Conservation (phyloP, 2,329 filamentous ascomycete genomes). For the Claviceps monticola region DNA sequence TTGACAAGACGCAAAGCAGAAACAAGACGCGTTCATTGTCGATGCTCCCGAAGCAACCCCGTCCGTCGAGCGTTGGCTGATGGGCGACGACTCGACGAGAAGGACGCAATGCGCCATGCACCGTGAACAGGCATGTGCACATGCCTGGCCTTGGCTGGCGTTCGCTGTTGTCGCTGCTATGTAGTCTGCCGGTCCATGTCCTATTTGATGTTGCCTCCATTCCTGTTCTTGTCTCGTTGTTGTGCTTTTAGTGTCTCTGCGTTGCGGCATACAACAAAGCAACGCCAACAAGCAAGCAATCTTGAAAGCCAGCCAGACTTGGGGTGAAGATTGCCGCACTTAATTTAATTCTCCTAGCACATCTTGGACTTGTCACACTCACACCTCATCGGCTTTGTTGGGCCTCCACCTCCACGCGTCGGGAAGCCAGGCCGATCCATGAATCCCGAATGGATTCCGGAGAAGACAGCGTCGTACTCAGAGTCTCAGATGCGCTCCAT, state of each 20-base stretch:
- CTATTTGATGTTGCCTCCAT: neutral
- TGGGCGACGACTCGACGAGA: neutral
- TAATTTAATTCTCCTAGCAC: neutral
- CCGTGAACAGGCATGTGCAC: neutral
- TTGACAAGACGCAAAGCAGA: neutral
- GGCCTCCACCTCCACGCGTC: conserved; percentile 3
- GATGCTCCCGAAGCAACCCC: neutral
- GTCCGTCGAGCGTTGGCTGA: neutral
- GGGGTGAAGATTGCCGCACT: neutral
- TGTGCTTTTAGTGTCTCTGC: neutral
- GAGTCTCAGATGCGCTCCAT: conserved; percentile 5
- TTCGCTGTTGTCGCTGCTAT: neutral
- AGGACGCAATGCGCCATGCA: neutral
- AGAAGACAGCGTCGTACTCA: conserved; percentile 2
- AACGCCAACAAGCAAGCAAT: no score
- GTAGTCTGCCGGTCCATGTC: neutral
- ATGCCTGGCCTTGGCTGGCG: neutral
- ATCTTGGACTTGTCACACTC: neutral
- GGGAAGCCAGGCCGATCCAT: conserved; percentile 5
- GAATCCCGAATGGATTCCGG: conserved; percentile 3
- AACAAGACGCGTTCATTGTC: neutral
- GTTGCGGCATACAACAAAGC: no score
- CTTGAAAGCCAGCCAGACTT: neutral
- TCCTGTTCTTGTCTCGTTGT: neutral
- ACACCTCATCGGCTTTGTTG: neutral